These are phyloP conservation scores for Boechera divaricarpa DNA, from an alignment of 345 rosid species.

Conservation along the genomic window DNA sequence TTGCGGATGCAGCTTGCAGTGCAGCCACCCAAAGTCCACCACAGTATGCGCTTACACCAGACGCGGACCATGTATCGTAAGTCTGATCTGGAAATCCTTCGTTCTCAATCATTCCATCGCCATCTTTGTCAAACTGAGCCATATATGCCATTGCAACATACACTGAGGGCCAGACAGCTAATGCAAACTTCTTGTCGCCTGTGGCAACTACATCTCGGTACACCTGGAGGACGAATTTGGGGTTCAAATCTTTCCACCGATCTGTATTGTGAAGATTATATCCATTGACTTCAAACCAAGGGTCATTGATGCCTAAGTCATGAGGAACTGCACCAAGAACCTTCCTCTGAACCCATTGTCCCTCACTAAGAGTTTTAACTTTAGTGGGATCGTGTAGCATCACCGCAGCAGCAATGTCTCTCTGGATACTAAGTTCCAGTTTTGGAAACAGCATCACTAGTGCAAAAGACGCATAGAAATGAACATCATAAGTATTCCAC, in stretches of 20 bases:
- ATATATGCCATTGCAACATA: conserved; percentile 88
- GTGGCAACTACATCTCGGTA: conserved; percentile 90
- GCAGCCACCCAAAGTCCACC: conserved; percentile 98
- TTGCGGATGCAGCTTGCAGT: conserved; percentile 89
- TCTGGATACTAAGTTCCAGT: conserved; percentile 85
- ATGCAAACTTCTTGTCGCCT: conserved; percentile 78
- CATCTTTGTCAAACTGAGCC: conserved; percentile 92
- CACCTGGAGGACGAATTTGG: conserved; percentile 92
- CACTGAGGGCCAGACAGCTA: conserved; percentile 91
- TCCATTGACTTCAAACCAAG: conserved; percentile 92
- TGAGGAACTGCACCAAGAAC: conserved; percentile 97
- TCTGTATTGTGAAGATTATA: conserved; percentile 72
- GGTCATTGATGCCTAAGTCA: conserved; percentile 80
- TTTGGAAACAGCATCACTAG: conserved; percentile 88
- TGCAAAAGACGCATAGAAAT: conserved; percentile 90
- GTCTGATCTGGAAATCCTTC: conserved; percentile 98
- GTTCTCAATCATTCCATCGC: conserved; percentile 95
- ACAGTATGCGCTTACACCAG: conserved; percentile 84
- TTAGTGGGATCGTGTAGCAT: conserved; percentile 87
- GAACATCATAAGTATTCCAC: conserved; percentile 99
- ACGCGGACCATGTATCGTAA: conserved; percentile 93
- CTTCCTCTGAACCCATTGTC: conserved; percentile 70
- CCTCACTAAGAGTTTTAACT: conserved; percentile 64
- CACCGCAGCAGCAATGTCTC: conserved; percentile 94
- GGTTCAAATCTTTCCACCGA: conserved; percentile 94